Evolutionary conservation across 1,139 yeast genomes (phyloP), one percentile per base, ranked within the genome.

Genomic region (Meyerozyma guilliermondii): DNA sequence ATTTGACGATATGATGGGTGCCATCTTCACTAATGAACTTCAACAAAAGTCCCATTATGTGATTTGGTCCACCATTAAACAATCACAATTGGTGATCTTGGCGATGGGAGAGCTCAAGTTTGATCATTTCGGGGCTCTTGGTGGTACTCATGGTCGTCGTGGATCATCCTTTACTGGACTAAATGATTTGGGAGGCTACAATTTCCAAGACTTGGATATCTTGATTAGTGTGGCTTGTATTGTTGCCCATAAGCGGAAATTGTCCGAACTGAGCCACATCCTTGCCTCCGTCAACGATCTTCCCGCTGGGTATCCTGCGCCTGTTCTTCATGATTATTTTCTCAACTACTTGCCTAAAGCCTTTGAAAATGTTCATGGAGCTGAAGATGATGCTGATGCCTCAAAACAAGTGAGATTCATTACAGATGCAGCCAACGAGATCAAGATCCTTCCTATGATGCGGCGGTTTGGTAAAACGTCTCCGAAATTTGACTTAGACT

Each of bases 201-300:
- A 69, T 44, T 70, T 69, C 56, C 72, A 68, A 44, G 76, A 70
- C 48, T 60, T 68, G 46, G 73, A 67, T 46, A 52, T 70, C 27
- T 57, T 71, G 46, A 50, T 71, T 38, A 51, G 55, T n/a, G 49
- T 61, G 2, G 74, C 74, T 4, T 53, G 63, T 31, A 49, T 56
- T 40, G 61, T 62, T 16, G 68, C 65, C 11, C 52, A 55, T 31
- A 55, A 56, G 27, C 50, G 66, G 38, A 45, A 50, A n/a, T 35
- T 49, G 11, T 29, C 43, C 2, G 53, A 48, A 16, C 46, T 50
- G 20, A 43, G 47, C 6, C 44, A 54, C 9, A 48, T 60, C 9
- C 56, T 51, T 39, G 61, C 61, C 2, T 50, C 66, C 1, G 52
- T 56, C 11, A 63, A 60, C 48, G 75, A 70, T 44, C 54, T 68